Conservation (phyloP, 2,329 filamentous ascomycete genomes). For the Phaeomoniella chlamydospora region DNA sequence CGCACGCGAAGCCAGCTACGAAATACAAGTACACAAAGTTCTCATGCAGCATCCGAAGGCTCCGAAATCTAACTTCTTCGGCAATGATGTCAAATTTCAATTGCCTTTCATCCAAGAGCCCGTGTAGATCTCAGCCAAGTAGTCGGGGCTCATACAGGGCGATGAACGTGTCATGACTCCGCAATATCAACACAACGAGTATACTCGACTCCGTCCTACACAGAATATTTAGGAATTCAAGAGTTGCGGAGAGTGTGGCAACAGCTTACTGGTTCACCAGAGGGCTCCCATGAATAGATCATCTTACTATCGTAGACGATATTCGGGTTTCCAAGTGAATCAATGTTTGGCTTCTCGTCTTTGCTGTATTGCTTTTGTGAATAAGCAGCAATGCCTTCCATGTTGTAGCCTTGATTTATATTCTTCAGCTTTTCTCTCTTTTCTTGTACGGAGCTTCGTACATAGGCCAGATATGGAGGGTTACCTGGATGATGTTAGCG, state of each 20-base stretch:
- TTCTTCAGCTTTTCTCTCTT: constrained; percentile 29
- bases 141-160: too few species aligned
- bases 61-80: too few species aligned
- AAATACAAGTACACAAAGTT: too few species aligned
- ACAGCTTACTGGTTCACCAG: constrained; percentile 42
- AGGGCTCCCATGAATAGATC: constrained; percentile 53
- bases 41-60: too few species aligned
- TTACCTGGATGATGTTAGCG: constrained; percentile 17
- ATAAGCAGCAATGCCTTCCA: constrained; percentile 7
- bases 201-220: constrained; percentile 52
- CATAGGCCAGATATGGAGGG: constrained; percentile 27
- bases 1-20: too few species aligned
- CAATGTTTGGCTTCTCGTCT: constrained; percentile 5
- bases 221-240: constrained; percentile 9
- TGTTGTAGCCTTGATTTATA: constrained; percentile 1
- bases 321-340: constrained; percentile 16
- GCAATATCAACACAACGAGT: constrained; percentile 42
- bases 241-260: constrained; percentile 12
- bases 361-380: constrained; percentile 12
- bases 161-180: too few species aligned
- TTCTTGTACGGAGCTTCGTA: constrained; percentile 42
- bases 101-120: too few species aligned
- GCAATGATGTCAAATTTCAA: too few species aligned
- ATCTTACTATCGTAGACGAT: constrained; percentile 50
- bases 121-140: too few species aligned